Base-by-base conservation (phyloP, 805 yeast genomes). In the Limtongozyma cylindracea region DNA sequence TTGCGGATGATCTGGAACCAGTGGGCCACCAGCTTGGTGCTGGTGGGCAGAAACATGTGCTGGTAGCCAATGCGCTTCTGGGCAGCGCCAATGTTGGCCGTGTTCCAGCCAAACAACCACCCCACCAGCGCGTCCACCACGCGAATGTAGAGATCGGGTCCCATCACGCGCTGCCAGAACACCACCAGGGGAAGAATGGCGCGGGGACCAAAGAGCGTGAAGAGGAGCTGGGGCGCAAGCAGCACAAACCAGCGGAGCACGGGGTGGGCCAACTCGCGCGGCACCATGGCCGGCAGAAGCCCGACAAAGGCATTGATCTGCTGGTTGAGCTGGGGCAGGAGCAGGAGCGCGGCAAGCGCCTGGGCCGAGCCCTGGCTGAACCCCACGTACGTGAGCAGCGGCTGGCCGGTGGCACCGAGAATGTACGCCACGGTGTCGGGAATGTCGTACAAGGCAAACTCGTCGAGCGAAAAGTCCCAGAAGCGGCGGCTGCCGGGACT, bases 291-390 rank as follows among this genome's bases (percentile, higher is more conserved):
- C 5, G 47, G 47, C 8, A 45, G 40, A 17, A 42, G 25, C 8
- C 41, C 47, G 15, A 42, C 33, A 22, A 42, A 40, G n/a, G 29
- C 22, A 17, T 31, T 29, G 12, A 42, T 23, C 16, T 31, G 31
- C 5, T 27, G 11, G 21, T 41, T 38, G 19, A 40, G 29, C 3
- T 27, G 22, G 3, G 45, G 43, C 10, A 31, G 29, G 19, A 42
- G 30, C 22, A 45, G 39, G 21, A 41, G 29, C 25, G 42, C 32
- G n/a, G 46, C 47, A 26, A 42, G 34, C 12, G 41, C 24, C 27
- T 42, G 47, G 2, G 45, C 34, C 22, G 45, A 41, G 4, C 47
- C 47, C 23, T 42, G 47, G 4, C 39, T 33, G 24, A 42, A 42
- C 12, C 47, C 47, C 13, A 42, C 26, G 21, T 38, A 42, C 3